These are phyloP conservation scores for Colletotrichum lini DNA, from an alignment of 2,329 filamentous ascomycete genomes.

Conservation along the genomic window DNA sequence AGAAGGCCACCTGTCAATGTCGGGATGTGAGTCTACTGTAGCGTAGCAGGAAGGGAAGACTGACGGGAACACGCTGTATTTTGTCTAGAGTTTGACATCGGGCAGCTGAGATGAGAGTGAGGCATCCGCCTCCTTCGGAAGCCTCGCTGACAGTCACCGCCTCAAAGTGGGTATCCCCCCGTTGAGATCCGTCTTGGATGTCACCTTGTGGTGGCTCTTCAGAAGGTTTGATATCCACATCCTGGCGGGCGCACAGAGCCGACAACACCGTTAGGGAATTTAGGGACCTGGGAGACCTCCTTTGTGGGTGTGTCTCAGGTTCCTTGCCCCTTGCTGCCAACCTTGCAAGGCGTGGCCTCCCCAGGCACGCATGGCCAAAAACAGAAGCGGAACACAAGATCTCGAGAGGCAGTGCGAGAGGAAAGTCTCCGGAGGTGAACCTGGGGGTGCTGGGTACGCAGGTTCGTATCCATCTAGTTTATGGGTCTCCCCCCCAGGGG, in stretches of 20 bases:
- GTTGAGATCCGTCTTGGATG: conserved; percentile 27
- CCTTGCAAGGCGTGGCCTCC: conserved; percentile 41
- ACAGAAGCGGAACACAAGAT: conserved; percentile 6
- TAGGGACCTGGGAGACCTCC: conserved; percentile 13
- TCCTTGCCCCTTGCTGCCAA: conserved; percentile 37
- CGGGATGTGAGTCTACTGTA: conserved; percentile 13
- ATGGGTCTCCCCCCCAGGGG: background rate
- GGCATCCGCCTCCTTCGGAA: background rate
- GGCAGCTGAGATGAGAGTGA: conserved; percentile 28
- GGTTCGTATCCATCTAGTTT: conserved; percentile 29
- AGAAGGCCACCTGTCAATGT: conserved; percentile 30
- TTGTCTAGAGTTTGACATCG: conserved; percentile 32
- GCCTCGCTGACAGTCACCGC: conserved; percentile 21
- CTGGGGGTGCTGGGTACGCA: conserved; percentile 27
- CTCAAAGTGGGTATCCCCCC: conserved; percentile 10
- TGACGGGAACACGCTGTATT: background rate
- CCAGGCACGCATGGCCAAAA: conserved; percentile 36
- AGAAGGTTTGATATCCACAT: conserved; percentile 40
- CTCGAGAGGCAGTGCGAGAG: conserved; percentile 33
- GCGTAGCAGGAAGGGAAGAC: background rate
- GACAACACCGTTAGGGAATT: conserved; percentile 32
- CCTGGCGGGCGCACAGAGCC: conserved; percentile 38
- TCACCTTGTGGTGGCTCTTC: conserved; percentile 35
- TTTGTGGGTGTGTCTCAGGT: conserved; percentile 39
- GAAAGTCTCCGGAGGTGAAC: conserved; percentile 38